Base-by-base conservation (phyloP, 345 rosid genomes). In the Turnera subulata region DNA sequence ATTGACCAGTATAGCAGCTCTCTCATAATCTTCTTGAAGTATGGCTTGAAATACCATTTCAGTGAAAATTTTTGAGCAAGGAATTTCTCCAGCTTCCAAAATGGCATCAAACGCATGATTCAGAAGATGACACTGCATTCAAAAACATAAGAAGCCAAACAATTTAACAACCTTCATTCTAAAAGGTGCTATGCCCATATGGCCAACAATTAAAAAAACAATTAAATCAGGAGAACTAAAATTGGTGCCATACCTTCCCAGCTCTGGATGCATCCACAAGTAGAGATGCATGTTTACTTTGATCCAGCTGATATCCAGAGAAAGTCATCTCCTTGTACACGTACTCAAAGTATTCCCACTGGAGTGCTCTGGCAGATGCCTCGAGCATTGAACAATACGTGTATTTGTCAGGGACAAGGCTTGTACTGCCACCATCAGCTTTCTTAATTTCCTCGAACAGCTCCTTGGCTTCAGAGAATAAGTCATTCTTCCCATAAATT, bases 291-390 rank as follows among this genome's bases (percentile, higher is more conserved):
- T 76, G 77, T 64, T 83, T 92, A 53, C 71, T 73, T 76, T 86
- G 97, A 75, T 86, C 84, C 5, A 86, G 56, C 62, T 55, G 84
- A 81, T 73, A 78, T 35, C 96, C 89, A 33, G 81, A 76, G 46
- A 89, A 82, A 50, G 66, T 53, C 97, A 86, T 89, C 48, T 72
- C 83, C 77, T 76, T 84, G 74, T 92, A 92, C 49, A 89, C 85
- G 66, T 75, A 75, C 69, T 92, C 97, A 66, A 89, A 89, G 71
- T 83, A 89, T 53, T 92, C 98, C 98, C 97, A 89, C 43, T 84
- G 91, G 48, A 77, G 89, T 15, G 95, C 83, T 46, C 73, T 67
- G 44, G 93, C 86, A 44, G 95, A 86, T 70, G 91, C 89, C 76
- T 82, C 91, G 33, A 92, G 95, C 98, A 92, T 89, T 40, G 80